phyloP scores from a whole-genome alignment of 202 grass and related monocot species.

The Hordeum pubiflorum region DNA sequence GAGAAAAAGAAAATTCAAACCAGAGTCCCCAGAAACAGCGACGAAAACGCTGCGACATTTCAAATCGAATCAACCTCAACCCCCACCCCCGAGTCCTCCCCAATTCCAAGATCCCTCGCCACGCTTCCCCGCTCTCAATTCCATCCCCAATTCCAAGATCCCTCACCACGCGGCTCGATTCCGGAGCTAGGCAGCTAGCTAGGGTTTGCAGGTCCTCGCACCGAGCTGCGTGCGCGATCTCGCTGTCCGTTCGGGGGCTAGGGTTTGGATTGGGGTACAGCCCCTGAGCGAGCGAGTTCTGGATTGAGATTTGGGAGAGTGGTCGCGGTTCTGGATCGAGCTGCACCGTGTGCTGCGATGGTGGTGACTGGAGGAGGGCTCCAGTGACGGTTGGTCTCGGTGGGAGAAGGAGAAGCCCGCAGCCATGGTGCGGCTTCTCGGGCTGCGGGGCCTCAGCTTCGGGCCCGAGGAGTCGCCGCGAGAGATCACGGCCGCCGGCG shows the following conservation, averaged over 20 bases:
- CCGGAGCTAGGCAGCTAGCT: slow-evolving; percentile 32
- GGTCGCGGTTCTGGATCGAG: slow-evolving; percentile 23
- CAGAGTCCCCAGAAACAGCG: slow-evolving; percentile 18
- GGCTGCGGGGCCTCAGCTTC: slow-evolving; percentile 65
- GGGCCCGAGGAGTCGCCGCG: slow-evolving; percentile 80
- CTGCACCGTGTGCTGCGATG: slow-evolving; percentile 25
- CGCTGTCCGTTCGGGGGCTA: not conserved
- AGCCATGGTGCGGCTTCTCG: slow-evolving; percentile 91
- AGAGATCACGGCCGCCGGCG: slow-evolving; percentile 55
- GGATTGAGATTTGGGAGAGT: not conserved
- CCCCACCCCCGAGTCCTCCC: not conserved
- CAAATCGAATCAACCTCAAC: slow-evolving; percentile 19
- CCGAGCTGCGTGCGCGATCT: not conserved
- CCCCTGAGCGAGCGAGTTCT: not conserved
- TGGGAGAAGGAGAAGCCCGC: not conserved
- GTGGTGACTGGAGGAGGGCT: slow-evolving; percentile 6
- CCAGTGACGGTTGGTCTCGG: slow-evolving; percentile 15
- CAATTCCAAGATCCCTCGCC: slow-evolving; percentile 7
- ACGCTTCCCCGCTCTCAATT: not conserved
- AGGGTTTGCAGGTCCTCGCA: slow-evolving; percentile 34
- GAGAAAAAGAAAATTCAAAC: slow-evolving; percentile 23
- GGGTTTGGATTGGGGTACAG: slow-evolving; percentile 24
- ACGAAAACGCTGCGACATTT: slow-evolving; percentile 27
- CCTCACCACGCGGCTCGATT: not conserved
- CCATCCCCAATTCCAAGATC: slow-evolving; percentile 23